Evolutionary conservation across 192 early-diverging fungal species (phyloP), one percentile per base, ranked within the genome.

Genomic region (Chytriomyces confervae): DNA sequence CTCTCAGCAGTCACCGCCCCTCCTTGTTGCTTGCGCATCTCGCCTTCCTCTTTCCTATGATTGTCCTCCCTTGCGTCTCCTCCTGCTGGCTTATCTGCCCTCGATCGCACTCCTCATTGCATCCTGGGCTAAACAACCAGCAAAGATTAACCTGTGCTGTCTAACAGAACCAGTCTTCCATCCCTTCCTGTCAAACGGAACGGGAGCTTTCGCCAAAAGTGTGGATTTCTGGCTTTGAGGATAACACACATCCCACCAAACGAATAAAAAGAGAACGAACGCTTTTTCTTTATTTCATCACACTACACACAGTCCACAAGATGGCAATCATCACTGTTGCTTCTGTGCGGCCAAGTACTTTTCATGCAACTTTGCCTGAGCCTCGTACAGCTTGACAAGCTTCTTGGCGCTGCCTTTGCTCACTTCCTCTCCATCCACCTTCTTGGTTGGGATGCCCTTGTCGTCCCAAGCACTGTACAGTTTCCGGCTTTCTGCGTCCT

Each of bases 331-430:
- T 36, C 36, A 36, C 36, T 36, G 36, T 57, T 74, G 7, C 61
- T 74, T 61, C 61, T 50, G 29, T 10, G 61, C n/a, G 7, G 72
- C 72, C 20, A 94, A 84, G 77, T 94, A 97, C 81, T 96, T 91
- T 61, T 89, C 86, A 77, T 99, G 95, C 36, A 99, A 84, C 86
- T 97, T 97, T 61, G 85, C 90, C 85, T 99, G 97, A 7, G 82
- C 86, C 16, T 93, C 92, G 77, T 89, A 91, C 81, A 94, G 92
- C 88, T 98, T 97, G 66, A 91, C 81, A 60, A 97, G 84, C 84
- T 95, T 96, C 89, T 98, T 98, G 62, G 87, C 76, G 77, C 91
- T 87, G 80, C 84, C 91, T 83, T 95, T 97, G 70, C 95, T 77
- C 29, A 99, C 81, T 71, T 94, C 93, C 66, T 92, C 89, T 27